These are phyloP conservation scores for Strobilomyces echinocephalus DNA, from an alignment of 768 basidiomycete species.

Conservation along the genomic window DNA sequence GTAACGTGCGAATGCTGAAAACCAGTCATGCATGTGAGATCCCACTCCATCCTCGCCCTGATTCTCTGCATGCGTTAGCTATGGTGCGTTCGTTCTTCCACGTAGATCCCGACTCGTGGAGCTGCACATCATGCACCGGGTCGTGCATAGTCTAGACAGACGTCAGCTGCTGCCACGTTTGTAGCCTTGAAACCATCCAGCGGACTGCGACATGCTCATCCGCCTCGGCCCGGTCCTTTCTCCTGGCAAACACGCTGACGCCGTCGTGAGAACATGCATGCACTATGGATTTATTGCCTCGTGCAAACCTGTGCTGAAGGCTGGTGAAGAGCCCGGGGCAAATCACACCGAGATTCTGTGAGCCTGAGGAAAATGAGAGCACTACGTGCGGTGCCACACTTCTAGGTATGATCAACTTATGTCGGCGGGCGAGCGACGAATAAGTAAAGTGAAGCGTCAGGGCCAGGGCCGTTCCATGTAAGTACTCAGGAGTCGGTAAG, in stretches of 20 bases:
- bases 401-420: not conserved
- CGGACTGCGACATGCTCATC: slow-evolving; percentile 1
- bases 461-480: not conserved
- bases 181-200: not conserved
- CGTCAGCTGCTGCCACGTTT: not conserved
- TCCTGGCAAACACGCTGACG: not conserved
- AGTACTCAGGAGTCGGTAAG: not conserved
- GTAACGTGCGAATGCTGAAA: not conserved
- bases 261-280: slow-evolving; percentile 16
- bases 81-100: not conserved
- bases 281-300: slow-evolving; percentile 1
- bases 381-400: not conserved
- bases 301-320: not conserved
- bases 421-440: not conserved
- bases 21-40: not conserved
- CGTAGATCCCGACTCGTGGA: not conserved
- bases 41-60: not conserved
- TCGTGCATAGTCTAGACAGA: not conserved
- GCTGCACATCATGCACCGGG: not conserved
- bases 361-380: not conserved
- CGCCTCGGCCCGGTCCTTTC: not conserved
- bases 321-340: not conserved
- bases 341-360: slow-evolving; percentile 4
- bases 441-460: not conserved
- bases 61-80: not conserved